Evolutionary conservation across 2,329 filamentous ascomycete species (phyloP).

Genomic region (Tolypocladium pustulatum): DNA sequence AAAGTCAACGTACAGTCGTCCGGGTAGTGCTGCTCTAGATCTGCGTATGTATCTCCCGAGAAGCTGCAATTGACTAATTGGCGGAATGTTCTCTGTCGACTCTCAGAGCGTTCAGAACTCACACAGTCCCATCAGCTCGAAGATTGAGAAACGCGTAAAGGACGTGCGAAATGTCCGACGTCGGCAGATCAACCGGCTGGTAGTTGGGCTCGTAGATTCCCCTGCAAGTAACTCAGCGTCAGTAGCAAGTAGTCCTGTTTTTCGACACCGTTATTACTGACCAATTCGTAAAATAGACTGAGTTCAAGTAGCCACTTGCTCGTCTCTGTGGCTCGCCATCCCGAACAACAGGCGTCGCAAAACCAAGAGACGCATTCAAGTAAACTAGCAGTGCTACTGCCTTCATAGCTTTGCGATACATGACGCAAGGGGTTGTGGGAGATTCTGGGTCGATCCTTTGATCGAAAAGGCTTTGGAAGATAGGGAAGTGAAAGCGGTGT

Average conservation of each 20-base stretch:
- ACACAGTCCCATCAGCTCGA: constrained; percentile 60
- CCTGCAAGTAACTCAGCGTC: constrained; percentile 22
- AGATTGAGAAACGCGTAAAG: constrained; percentile 75
- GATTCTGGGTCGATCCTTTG: too few relatives aligned
- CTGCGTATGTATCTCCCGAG: constrained; percentile 56
- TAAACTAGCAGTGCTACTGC: too few relatives aligned
- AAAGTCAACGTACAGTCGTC: constrained; percentile 38
- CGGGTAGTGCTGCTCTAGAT: constrained; percentile 59
- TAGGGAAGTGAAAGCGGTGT: too few relatives aligned
- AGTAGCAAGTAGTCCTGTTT: too few relatives aligned
- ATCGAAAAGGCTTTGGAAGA: too few relatives aligned
- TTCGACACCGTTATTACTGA: not conserved
- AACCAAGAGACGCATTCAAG: too few relatives aligned
- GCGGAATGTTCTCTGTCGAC: too few relatives aligned
- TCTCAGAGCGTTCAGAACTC: constrained; percentile 13
- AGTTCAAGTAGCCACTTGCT: not conserved
- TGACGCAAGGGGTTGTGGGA: too few relatives aligned
- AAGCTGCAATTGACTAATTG: constrained; percentile 22
- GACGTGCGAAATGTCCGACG: constrained; percentile 60
- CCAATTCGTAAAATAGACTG: not conserved
- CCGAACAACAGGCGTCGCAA: too few relatives aligned
- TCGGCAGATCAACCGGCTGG: constrained; percentile 59
- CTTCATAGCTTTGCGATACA: too few relatives aligned
- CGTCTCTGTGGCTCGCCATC: too few relatives aligned
- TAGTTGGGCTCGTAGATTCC: constrained; percentile 67